Base-by-base conservation (phyloP, 495 filamentous ascomycete species). In the Parmelia sp. region DNA sequence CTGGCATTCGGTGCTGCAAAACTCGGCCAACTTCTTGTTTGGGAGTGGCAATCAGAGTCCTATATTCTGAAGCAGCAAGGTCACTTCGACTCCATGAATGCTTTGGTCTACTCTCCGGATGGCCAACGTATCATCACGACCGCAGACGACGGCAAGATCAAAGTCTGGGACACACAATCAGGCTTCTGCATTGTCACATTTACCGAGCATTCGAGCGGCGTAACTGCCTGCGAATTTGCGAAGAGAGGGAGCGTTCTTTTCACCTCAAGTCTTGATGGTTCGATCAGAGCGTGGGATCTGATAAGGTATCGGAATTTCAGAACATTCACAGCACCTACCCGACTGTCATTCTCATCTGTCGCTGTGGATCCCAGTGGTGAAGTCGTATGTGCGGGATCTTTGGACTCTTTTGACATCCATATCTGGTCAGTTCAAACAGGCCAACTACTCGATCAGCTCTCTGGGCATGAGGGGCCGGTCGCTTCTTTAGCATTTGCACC, bases 31-130 rank as follows among this genome's bases (percentile, higher is more conserved):
- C 78, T 98, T 19, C 80, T 98, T 42, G 95, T 98, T 31, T 98
- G 94, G 94, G 94, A 98, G 74, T 97, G 95, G 95, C 95, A 97
- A 71, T 97, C 95, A 3, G 94, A 98, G 73, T 97, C 95, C n/a
- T 97, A 97, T 75, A 92, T 98, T 62, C 76, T 98, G 40, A 98
- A 97, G 74, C 94, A 98, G 71, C 94, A 97, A 75, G 93, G 93
- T 1, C 94, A 98, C 75, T 90, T 95, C 57, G 95, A 98, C 71
- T 87, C 91, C n/a, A 90, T 97, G 86, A 97, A 96, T 74, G 80
- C 93, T 11, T 79, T 98, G 9, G 87, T 86, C 17, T 97, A 97
- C 75, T 95, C 95, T 8, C 92, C 93, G 0, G 93, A 97, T 69
- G 92, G 94, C 11, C 89, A 94, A 70, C 86, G 90, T 35, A 88